Evolutionary conservation across 352 stramenopile species (phyloP), one percentile per base, ranked within the genome.

Genomic region (Lagenidium giganteum): DNA sequence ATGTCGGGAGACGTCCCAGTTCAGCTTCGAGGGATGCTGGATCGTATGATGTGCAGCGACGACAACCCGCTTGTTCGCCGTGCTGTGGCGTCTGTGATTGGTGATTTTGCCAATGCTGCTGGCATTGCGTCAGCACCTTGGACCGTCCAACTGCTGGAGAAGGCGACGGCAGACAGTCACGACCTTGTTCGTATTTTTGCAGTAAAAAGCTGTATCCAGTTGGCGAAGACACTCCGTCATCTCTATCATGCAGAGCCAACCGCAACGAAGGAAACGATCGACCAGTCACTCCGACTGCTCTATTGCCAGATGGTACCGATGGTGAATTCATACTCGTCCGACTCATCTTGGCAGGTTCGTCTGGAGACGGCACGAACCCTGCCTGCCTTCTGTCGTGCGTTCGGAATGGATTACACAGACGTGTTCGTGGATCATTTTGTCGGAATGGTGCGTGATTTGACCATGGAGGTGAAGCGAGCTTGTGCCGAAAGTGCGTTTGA

Each of bases 401-500:
- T 89, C 50, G 77, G 77, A 25, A 38, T 42, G 0, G 74, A 87
- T 23, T 87, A 87, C 51, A 68, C 67, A 27, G 74, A 89, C 33
- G 61, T 89, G 5, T 72, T 89, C 44, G 71, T 89, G 36, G 74
- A 89, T 40, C 74, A 89, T 61, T 89, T 86, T 47, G 67, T 88
- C 16, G 77, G 57, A 13, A 80, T 88, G 53, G 61, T 83, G 29
- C 52, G 66, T 29, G 76, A 88, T 51, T 65, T 67, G 31, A 88
- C 74, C 22, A 73, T 88, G 11, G 76, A 88, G 51, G 76, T 88
- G 31, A 67, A 73, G 13, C 64, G 60, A 33, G 70, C 70, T 1
- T 84, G 70, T 33, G 73, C 71, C n/a, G 71, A 83, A 44, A 57
- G 54, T n/a, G 57, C 58, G 14, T 86, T 72, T 42, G 25, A 69